A percentile compares a stretch with the other conserved stretches of the same genome.
Evolutionary conservation across 2,329 filamentous ascomycete species (phyloP).

Genomic region (Dactylellina leptospora): DNA sequence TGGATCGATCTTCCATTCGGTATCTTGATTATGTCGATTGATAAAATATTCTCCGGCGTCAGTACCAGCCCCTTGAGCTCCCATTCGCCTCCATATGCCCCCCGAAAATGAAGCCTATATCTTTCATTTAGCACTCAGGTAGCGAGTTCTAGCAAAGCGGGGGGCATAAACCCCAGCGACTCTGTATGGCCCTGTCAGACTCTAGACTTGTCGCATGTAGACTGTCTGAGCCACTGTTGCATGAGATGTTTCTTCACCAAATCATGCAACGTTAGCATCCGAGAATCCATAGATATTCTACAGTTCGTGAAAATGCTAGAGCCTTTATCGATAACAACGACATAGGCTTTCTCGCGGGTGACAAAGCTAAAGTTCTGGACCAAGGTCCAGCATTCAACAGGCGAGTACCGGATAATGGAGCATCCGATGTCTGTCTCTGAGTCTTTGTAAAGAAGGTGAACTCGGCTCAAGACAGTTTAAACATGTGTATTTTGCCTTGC

Average conservation of each 20-base stretch:
- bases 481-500: constrained; percentile 45
- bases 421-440: constrained; percentile 37
- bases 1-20: no score
- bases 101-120: no score
- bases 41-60: no score
- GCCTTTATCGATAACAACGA: constrained; percentile 20
- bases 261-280: not conserved
- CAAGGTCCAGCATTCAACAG: constrained; percentile 23
- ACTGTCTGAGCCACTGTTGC: constrained; percentile 35
- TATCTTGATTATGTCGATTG: no score
- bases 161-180: no score
- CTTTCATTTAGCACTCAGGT: no score
- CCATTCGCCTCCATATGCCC: no score
- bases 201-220: no score
- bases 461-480: constrained; percentile 7
- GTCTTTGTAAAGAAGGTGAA: constrained; percentile 30
- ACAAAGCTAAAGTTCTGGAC: constrained; percentile 44
- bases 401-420: constrained; percentile 43
- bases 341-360: not conserved
- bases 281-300: not conserved
- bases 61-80: no score
- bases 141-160: no score
- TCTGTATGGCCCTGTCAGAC: no score
- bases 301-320: not conserved
- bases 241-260: constrained; percentile 22